Base-by-base conservation (phyloP, 305 asterid species). In the Solanum hybrid region DNA sequence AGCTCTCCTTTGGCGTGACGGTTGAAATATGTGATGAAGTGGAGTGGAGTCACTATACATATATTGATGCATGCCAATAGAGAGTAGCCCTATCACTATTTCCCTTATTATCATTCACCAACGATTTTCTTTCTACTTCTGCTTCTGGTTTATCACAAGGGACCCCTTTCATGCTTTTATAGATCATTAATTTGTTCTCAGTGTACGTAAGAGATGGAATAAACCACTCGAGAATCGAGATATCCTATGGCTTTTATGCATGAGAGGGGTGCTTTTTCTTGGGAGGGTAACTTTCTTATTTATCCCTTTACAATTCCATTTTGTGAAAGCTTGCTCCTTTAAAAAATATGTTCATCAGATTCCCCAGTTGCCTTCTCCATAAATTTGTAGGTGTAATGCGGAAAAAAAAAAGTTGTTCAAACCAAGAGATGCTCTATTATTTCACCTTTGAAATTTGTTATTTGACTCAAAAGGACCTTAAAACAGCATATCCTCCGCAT, bases 1-100 rank as follows among this genome's bases (percentile, higher is more conserved):
- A 95, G 91, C 95, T 93, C 96, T 95, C 96, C 95, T 93, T 93
- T 92, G 95, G 93, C 95, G 86, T 93, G 93, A 72, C 14, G 5
- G 5, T 7, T 77, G 13, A 60, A n/a, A 60, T 60, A 60, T 3
- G 24, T 7, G 71, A 60, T 60, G 0, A 22, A 60, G 24, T 60
- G 11, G 0, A 60, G 11, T 60, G 26, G 71, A 60, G 71, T 56
- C 0, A 56, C 73, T 64, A 8, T 64, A 69, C 78, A 32, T 76
- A 4, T 7, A 26, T 71, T 5, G 26, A 6, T 2, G 4, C 93
- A 94, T 92, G 97, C 95, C 97, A 95, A 95, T 10, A 4, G 85
- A 94, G 92, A 94, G 93, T 32, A 91, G 92, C 95, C 95, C 95
- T 90, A 90, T 78, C 71, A 94, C 92, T 93, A 91, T 32, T 88